Evolutionary conservation across 1,284 basidiomycete genomes (phyloP).

Genomic region (Ustanciosporium gigantosporum): DNA sequence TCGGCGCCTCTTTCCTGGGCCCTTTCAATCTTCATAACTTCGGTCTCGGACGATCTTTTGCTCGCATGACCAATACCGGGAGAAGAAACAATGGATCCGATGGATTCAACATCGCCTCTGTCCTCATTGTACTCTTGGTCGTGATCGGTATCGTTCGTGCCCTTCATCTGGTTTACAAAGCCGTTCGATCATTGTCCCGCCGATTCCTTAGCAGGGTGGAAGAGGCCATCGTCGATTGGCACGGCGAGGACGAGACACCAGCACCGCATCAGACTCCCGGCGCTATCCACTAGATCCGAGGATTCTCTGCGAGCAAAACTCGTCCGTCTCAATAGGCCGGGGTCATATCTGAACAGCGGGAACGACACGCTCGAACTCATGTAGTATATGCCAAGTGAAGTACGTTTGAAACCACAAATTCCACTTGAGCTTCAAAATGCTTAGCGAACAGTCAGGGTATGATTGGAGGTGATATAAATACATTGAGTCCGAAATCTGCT

Average conservation of each 20-base stretch:
- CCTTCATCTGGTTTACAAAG: constrained; percentile 28
- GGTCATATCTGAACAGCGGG: too few relatives aligned
- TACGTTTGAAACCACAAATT: too few relatives aligned
- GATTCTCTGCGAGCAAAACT: neutral
- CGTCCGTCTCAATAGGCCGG: too few relatives aligned
- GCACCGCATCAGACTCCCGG: neutral
- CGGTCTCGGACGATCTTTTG: constrained; percentile 41
- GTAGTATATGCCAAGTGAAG: too few relatives aligned
- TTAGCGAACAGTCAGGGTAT: too few relatives aligned
- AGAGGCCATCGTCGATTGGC: constrained; percentile 40
- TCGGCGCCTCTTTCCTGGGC: constrained; percentile 32
- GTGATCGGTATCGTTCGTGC: constrained; percentile 41
- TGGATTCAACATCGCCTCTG: constrained; percentile 30
- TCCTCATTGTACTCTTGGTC: constrained; percentile 40
- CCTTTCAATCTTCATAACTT: constrained; percentile 45
- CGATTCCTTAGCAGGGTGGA: constrained; percentile 30
- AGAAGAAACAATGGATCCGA: constrained; percentile 23
- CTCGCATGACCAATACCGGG: constrained; percentile 28
- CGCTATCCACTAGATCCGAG: neutral
- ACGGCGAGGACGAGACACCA: constrained; percentile 32
- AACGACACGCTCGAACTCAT: too few relatives aligned
- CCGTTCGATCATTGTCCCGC: constrained; percentile 12
- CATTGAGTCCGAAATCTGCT: too few relatives aligned
- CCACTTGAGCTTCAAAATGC: too few relatives aligned
- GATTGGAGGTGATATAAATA: too few relatives aligned